These are phyloP conservation scores for Auricularia auricula-judae DNA, from an alignment of 768 basidiomycete species.

Conservation along the genomic window DNA sequence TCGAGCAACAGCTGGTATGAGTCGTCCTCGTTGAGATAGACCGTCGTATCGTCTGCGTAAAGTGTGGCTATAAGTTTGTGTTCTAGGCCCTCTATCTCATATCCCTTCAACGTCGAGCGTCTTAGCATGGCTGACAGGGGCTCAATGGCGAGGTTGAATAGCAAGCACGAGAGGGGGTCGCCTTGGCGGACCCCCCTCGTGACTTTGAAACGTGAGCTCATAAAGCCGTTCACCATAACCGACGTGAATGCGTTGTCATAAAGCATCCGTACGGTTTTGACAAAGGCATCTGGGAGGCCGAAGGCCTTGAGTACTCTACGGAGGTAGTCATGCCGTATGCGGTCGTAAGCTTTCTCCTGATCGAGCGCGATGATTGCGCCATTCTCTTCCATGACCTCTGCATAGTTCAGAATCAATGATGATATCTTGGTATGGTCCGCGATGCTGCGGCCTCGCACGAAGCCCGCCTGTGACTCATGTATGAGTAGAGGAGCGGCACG, in stretches of 20 bases:
- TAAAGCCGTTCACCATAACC: too few species aligned
- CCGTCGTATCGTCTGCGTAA: conserved; percentile 33
- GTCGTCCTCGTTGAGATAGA: conserved; percentile 22
- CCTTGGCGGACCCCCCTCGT: neutral
- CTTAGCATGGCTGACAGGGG: conserved; percentile 6
- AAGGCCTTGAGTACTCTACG: conserved; percentile 5
- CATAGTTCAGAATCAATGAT: too few species aligned
- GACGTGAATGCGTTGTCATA: too few species aligned
- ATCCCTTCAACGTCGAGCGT: conserved; percentile 15
- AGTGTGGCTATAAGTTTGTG: conserved; percentile 20
- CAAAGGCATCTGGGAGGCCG: conserved; percentile 8
- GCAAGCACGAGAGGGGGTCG: neutral
- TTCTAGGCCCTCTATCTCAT: conserved; percentile 7
- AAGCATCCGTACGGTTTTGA: conserved; percentile 13
- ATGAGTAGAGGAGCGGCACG: conserved; percentile 10
- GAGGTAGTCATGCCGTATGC: neutral
- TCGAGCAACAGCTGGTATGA: conserved; percentile 13
- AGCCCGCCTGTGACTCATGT: conserved; percentile 29
- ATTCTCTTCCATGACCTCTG: too few species aligned
- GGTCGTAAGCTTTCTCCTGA: too few species aligned
- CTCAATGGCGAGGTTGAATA: neutral
- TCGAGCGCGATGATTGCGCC: too few species aligned
- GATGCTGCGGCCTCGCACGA: conserved; percentile 14
- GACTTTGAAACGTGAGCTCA: too few species aligned
- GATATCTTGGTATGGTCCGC: too few species aligned